Evolutionary conservation across 192 early-diverging fungal genomes (phyloP).

Genomic region (Podila verticillata): DNA sequence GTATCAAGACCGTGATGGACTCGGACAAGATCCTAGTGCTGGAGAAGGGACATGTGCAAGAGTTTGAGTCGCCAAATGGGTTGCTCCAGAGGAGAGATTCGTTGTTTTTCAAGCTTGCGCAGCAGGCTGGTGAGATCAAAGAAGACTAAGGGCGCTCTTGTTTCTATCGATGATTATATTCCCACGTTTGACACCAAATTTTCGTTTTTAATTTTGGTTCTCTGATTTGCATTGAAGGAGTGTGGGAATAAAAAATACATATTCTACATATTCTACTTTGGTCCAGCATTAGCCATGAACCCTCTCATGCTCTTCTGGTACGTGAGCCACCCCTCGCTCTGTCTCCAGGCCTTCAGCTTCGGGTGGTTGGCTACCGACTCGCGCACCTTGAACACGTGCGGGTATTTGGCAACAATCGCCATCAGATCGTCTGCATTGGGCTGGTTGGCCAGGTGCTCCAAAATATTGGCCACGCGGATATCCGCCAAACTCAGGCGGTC

Average conservation of each 20-base stretch:
- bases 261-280: neutral
- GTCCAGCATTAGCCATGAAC: neutral
- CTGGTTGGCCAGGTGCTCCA: neutral
- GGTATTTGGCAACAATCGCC: neutral
- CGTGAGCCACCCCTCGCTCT: neutral
- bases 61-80: slow-evolving; percentile 71
- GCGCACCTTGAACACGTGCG: neutral
- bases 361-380: neutral
- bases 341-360: neutral
- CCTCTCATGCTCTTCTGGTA: neutral
- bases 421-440: neutral
- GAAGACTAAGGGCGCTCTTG: neutral
- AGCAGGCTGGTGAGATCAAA: slow-evolving; percentile 55
- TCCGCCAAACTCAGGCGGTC: neutral
- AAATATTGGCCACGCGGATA: neutral
- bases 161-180: too few relatives aligned
- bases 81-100: slow-evolving; percentile 48
- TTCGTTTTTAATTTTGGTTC: too few relatives aligned
- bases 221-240: too few relatives aligned
- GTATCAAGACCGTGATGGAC: slow-evolving; percentile 84
- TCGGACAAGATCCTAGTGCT: slow-evolving; percentile 84
- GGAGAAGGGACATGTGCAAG: slow-evolving; percentile 58
- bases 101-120: slow-evolving; percentile 55
- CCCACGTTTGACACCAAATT: too few relatives aligned
- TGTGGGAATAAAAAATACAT: too few relatives aligned